phyloP scores from a whole-genome alignment of 495 filamentous ascomycete genomes.

The Bacidia gigantensis region DNA sequence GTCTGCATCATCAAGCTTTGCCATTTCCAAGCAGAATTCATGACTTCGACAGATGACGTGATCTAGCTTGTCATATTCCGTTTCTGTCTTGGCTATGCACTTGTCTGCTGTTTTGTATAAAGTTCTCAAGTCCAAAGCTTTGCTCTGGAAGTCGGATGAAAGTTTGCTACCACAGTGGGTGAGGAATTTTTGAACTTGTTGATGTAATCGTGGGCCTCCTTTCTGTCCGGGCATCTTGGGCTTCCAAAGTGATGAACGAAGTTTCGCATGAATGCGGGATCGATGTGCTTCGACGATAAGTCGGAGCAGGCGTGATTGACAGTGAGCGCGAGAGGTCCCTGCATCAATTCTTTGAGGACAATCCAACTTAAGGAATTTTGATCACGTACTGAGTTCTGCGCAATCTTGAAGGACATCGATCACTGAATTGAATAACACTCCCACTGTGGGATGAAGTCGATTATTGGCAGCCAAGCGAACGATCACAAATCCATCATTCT shows the following conservation, averaged over 20 bases:
- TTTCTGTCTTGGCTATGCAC: neutral
- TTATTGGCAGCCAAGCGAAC: slow-evolving; percentile 9
- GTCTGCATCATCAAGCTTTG: neutral
- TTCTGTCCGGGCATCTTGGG: neutral
- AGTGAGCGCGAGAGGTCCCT: neutral
- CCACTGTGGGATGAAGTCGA: neutral
- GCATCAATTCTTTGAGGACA: neutral
- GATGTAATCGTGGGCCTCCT: slow-evolving; percentile 1
- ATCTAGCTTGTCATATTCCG: slow-evolving; percentile 3
- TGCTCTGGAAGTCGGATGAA: neutral
- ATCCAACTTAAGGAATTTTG: neutral
- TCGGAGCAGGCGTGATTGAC: slow-evolving; percentile 1
- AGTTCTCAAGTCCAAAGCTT: neutral
- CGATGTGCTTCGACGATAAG: slow-evolving; percentile 2
- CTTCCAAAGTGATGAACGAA: slow-evolving; percentile 11
- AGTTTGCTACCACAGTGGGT: neutral
- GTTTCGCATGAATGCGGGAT: slow-evolving; percentile 13
- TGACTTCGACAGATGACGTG: slow-evolving; percentile 6
- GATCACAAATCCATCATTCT: slow-evolving; percentile 1
- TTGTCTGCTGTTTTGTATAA: slow-evolving; percentile 1
- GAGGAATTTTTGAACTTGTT: slow-evolving; percentile 3
- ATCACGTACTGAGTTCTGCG: slow-evolving; percentile 5
- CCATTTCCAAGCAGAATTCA: slow-evolving; percentile 4
- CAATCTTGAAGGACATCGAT: slow-evolving; percentile 1
- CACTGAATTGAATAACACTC: neutral